Conservation (phyloP, 805 yeast genomes). For the Yarrowia osloensis region DNA sequence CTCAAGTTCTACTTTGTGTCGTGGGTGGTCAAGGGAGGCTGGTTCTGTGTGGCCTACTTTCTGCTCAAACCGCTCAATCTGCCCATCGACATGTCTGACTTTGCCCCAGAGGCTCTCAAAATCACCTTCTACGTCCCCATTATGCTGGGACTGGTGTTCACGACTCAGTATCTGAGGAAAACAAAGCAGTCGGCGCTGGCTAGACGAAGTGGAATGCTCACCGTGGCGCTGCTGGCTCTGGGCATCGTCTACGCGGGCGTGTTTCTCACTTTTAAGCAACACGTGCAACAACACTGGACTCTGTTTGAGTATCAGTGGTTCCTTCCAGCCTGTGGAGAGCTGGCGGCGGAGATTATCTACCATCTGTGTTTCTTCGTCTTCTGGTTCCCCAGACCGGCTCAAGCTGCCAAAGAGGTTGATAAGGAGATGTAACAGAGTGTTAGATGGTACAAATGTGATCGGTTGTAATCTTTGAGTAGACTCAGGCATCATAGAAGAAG, state of each 20-base stretch:
- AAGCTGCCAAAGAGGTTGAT: neutral
- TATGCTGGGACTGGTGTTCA: neutral
- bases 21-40: neutral
- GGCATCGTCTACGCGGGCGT: neutral
- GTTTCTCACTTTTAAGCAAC: neutral
- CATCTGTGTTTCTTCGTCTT: neutral
- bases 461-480: too few relatives aligned
- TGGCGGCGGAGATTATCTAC: neutral
- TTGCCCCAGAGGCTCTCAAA: neutral
- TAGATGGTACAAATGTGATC: too few relatives aligned
- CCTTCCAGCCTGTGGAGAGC: slow-evolving; percentile 13
- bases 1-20: slow-evolving; percentile 1
- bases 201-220: neutral
- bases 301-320: neutral
- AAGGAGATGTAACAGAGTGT: slow-evolving; percentile 9
- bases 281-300: neutral
- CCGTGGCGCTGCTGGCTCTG: neutral
- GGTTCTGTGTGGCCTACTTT: slow-evolving; percentile 1
- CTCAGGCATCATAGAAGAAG: too few relatives aligned
- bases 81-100: slow-evolving; percentile 5
- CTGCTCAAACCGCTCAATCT: slow-evolving; percentile 3
- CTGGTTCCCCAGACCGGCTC: neutral
- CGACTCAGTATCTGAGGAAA: neutral
- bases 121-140: slow-evolving; percentile 19
- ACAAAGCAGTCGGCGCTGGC: neutral